phyloP scores from a whole-genome alignment of 768 basidiomycete species.

The Calocybe cyanea region DNA sequence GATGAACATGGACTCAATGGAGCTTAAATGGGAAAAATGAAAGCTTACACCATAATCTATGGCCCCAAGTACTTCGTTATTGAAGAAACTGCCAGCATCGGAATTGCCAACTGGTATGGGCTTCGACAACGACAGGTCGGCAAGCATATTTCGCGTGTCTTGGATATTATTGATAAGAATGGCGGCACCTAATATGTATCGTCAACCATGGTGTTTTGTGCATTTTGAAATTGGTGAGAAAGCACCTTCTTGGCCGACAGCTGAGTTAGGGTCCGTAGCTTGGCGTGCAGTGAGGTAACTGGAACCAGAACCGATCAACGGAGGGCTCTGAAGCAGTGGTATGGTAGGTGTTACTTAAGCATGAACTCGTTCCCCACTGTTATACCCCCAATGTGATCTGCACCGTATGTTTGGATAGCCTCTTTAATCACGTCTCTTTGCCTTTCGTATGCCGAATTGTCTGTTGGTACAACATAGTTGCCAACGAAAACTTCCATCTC shows the following conservation, averaged over 20 bases:
- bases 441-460: slow-evolving; percentile 58
- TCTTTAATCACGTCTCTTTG: slow-evolving; percentile 64
- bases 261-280: slow-evolving; percentile 51
- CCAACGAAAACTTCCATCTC: slow-evolving; percentile 78
- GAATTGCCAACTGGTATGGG: slow-evolving; percentile 72
- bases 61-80: slow-evolving; percentile 52
- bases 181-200: slow-evolving; percentile 46
- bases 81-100: slow-evolving; percentile 87
- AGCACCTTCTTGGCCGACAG: slow-evolving; percentile 45
- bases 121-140: slow-evolving; percentile 54
- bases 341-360: slow-evolving; percentile 47
- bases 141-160: slow-evolving; percentile 55
- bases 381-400: slow-evolving; percentile 70
- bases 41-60: slow-evolving; percentile 67
- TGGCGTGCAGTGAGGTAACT: slow-evolving; percentile 57
- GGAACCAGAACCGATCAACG: not conserved
- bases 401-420: slow-evolving; percentile 76
- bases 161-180: slow-evolving; percentile 62
- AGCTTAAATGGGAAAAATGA: slow-evolving; percentile 3
- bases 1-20: not conserved
- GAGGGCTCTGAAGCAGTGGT: not conserved
- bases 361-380: slow-evolving; percentile 94
- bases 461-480: slow-evolving; percentile 60
- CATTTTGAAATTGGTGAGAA: not conserved
- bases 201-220: not conserved